Evolutionary conservation across 2,329 filamentous ascomycete genomes (phyloP), one percentile per base, ranked within the genome.

Genomic region (Thyridium curvatum): DNA sequence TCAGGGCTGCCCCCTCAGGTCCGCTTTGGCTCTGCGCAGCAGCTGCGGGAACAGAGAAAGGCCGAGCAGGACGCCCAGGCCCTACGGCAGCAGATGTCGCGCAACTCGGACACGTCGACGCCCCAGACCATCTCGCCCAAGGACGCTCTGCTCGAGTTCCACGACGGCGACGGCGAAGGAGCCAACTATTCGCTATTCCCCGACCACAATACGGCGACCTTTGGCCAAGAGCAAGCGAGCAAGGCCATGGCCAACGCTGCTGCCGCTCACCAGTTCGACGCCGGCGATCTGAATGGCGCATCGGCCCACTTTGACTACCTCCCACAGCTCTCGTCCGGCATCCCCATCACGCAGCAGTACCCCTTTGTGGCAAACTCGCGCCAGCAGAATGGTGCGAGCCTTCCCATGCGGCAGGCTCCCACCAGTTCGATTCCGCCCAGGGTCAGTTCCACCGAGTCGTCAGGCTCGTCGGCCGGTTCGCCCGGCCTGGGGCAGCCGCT

Each of bases 91-190:
- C 65, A 70, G 29, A 52, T 70, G 45, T 46, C 58, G 41, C 53
- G 63, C 46, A 50, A 54, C 49, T 48, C 64, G 18, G 60, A 72
- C 34, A 65, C 69, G 1, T 59, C 70, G 6, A 73, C 72, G 0
- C 72, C 83, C n/a, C 86, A 87, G 61, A 95, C 91, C 0, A 95
- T 98, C 34, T 97, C 91, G 2, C 93, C 91, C 17, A 94, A 94
- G 64, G 91, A 97, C 53, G 86, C 90, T 2, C 65, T 94, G 43
- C 65, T 96, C 36, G 90, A 96, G 43, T 95, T 90, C 56, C 77
- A 83, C 44, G 87, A 93, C 30, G 62, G 70, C 0, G 85, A 90
- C 3, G 80, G 83, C 14, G 82, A 84, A 35, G 65, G 26, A 3
- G 13, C 75, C 4, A 79, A 79, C 42, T 79, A 84, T 51, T 80